Evolutionary conservation across 2,329 filamentous ascomycete species (phyloP).

Genomic region (Botrytis pseudocinerea): DNA sequence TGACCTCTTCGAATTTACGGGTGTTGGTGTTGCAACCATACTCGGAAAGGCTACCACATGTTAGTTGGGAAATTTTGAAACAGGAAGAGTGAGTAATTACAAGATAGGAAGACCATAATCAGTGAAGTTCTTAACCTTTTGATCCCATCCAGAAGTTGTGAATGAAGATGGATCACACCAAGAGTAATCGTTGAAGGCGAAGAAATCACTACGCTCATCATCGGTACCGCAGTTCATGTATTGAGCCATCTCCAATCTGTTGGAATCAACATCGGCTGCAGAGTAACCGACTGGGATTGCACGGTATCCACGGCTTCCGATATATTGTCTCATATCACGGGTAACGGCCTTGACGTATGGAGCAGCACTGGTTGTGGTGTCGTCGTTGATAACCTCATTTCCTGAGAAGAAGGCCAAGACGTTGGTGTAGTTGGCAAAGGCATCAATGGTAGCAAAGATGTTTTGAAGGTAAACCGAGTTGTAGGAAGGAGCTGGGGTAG

Average conservation of each 20-base stretch:
- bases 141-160: conserved; percentile 63
- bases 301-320: conserved; percentile 50
- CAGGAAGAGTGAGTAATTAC: conserved; percentile 30
- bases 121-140: conserved; percentile 67
- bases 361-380: conserved; percentile 50
- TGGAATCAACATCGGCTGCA: conserved; percentile 66
- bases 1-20: conserved; percentile 79
- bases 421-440: conserved; percentile 67
- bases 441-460: conserved; percentile 70
- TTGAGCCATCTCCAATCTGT: conserved; percentile 66
- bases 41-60: conserved; percentile 64
- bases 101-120: conserved; percentile 66
- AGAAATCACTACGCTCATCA: conserved; percentile 66
- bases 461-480: conserved; percentile 70
- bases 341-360: conserved; percentile 61
- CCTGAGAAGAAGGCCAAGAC: conserved; percentile 64
- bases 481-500: conserved; percentile 60
- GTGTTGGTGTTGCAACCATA: conserved; percentile 84
- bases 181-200: conserved; percentile 66
- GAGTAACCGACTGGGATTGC: conserved; percentile 59
- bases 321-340: conserved; percentile 57
- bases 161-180: conserved; percentile 64
- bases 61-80: conserved; percentile 21
- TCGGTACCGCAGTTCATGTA: conserved; percentile 75
- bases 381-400: conserved; percentile 61